Percentiles rank a stretch among this genome's conserved stretches.
Conservation (phyloP, 1,139 yeast genomes). For the Insectozyma bohioensis region DNA sequence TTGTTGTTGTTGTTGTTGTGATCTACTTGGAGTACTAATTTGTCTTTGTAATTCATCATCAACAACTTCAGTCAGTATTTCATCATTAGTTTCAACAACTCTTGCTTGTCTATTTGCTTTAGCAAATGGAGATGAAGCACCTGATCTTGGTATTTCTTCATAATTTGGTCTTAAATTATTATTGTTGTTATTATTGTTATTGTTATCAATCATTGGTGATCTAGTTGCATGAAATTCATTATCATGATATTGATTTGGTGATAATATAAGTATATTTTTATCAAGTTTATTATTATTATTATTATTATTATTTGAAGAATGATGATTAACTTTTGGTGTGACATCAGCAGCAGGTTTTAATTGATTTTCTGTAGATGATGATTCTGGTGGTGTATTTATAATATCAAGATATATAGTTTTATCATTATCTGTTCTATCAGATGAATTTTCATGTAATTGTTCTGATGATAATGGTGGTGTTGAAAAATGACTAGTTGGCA, state of each 20-base stretch:
- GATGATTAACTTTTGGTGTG: slow-evolving; percentile 14
- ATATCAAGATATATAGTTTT: slow-evolving; percentile 21
- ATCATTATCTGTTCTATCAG: slow-evolving; percentile 13
- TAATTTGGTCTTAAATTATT: slow-evolving; percentile 4
- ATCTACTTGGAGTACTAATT: slow-evolving; percentile 9
- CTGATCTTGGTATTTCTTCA: slow-evolving; percentile 25
- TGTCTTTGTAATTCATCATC: slow-evolving; percentile 21
- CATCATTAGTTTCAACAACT: slow-evolving; percentile 43
- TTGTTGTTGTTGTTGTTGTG: slow-evolving; percentile 6
- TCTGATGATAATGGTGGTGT: slow-evolving; percentile 10
- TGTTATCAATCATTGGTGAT: slow-evolving; percentile 13
- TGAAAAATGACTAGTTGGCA: slow-evolving; percentile 7
- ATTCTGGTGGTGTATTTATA: slow-evolving; percentile 18
- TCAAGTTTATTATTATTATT: slow-evolving; percentile 14
- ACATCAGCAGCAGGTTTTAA: slow-evolving; percentile 26
- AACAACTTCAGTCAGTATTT: slow-evolving; percentile 19
- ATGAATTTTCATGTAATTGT: slow-evolving; percentile 1
- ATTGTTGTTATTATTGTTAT: slow-evolving; percentile 3
- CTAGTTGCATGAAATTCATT: slow-evolving; percentile 29
- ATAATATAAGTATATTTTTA: slow-evolving; percentile 34
- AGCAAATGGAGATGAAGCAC: slow-evolving; percentile 44
- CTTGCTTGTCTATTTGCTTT: slow-evolving; percentile 48
- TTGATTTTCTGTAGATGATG: slow-evolving; percentile 9
- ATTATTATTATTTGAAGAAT: slow-evolving; percentile 8
- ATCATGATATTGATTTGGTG: slow-evolving; percentile 43